Base-by-base conservation (phyloP, 192 early-diverging fungal genomes). In the Gryganskiella cystojenkinii region DNA sequence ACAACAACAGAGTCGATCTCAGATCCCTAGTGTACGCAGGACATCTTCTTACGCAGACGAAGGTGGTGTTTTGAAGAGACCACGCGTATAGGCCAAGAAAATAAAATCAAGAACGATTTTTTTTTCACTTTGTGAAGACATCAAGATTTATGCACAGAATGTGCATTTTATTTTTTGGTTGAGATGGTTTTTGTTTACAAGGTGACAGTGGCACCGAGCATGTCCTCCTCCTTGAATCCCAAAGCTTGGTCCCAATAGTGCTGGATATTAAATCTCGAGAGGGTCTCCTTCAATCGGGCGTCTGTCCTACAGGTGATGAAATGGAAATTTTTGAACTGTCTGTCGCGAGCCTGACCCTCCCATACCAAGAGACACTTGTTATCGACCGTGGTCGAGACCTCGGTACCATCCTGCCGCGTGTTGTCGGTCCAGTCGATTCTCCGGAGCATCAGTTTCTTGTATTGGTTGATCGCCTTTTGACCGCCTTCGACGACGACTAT, bases 401-500 rank as follows among this genome's bases (percentile, higher is more conserved):
- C 88, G 28, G 75, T 82, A 20, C 65, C 68, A 7, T 83, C 73
- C 13, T 82, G 69, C 17, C 82, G 67, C 59, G 85, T 84, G 44
- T 82, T 70, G 47, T 87, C 89, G 31, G 84, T 82, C 98, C 98
- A 99, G 74, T 99, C 90, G 67, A 99, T 98, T 20, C 98, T 87
- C 30, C 93, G 80, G 14, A 98, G 85, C 98, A 99, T 96, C 24
- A 99, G 83, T 66, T 97, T 96, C 79, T 98, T 99, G 85, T 96
- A 99, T 34, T 89, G 87, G 65, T 94, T 94, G 67, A 98, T 85
- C 2, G 87, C 89, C 70, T 97, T 95, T 14, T 89, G 91, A 4
- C 96, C 93, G 1, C 98, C 98, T 82, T 99, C 98, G 5, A 96
- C 96, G 47, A 97, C 81, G 5, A 99, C 94, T 51, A 98, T 58